These are phyloP conservation scores for Pseudogymnoascus sp. DNA, from an alignment of 2,329 filamentous ascomycete species.

Conservation along the genomic window DNA sequence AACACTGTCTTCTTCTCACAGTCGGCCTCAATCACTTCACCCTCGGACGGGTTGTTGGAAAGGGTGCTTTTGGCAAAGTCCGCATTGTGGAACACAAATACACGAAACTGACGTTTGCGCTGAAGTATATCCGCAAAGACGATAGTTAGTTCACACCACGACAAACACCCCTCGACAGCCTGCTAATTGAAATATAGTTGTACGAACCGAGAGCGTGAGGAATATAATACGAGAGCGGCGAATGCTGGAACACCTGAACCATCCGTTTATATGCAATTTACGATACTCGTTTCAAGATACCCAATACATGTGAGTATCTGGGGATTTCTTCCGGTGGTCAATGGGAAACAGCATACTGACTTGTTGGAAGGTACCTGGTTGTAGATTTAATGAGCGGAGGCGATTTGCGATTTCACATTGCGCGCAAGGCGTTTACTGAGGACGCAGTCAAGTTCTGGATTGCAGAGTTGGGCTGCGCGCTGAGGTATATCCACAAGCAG, in stretches of 20 bases:
- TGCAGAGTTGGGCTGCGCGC: slow-evolving; percentile 81
- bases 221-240: slow-evolving; percentile 96
- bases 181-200: slow-evolving; percentile 50
- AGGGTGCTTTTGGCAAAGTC: slow-evolving; percentile 97
- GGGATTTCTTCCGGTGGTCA: slow-evolving; percentile 18
- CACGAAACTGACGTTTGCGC: slow-evolving; percentile 82
- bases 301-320: slow-evolving; percentile 76
- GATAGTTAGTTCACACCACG: slow-evolving; percentile 59
- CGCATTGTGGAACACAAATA: slow-evolving; percentile 98
- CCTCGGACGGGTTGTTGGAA: slow-evolving; percentile 87
- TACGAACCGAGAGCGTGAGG: slow-evolving; percentile 92
- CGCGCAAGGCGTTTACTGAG: slow-evolving; percentile 94
- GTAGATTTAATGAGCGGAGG: slow-evolving; percentile 98
- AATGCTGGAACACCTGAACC: slow-evolving; percentile 97
- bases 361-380: slow-evolving; percentile 64
- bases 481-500: slow-evolving; percentile 78
- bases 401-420: slow-evolving; percentile 95
- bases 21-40: slow-evolving; percentile 98
- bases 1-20: slow-evolving; percentile 32
- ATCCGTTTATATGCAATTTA: slow-evolving; percentile 96
- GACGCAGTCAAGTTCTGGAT: slow-evolving; percentile 97
- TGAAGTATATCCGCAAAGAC: slow-evolving; percentile 99
- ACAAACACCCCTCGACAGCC: slow-evolving; percentile 11
- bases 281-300: slow-evolving; percentile 99
- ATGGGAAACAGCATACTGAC: slow-evolving; percentile 21